A percentile compares a stretch with the other conserved stretches of the same genome.
Conservation (phyloP, 179 eudicot species). For the Drosera spatulata region DNA sequence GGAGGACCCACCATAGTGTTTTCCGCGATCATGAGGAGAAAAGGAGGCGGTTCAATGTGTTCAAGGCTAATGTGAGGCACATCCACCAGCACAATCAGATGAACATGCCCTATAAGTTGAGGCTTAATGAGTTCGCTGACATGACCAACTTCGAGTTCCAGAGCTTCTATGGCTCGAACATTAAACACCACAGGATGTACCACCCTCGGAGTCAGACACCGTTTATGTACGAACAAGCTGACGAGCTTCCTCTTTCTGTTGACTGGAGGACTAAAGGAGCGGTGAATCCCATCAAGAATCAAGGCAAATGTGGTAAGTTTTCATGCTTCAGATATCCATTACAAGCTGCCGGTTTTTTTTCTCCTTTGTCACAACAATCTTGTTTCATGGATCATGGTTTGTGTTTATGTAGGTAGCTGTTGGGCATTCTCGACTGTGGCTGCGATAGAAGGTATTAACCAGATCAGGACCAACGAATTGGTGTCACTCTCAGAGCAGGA, state of each 20-base stretch:
- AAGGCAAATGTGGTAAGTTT: conserved; percentile 51
- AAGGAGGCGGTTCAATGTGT: conserved; percentile 60
- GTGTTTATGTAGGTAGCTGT: conserved; percentile 22
- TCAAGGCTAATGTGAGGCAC: conserved; percentile 50
- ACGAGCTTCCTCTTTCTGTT: conserved; percentile 39
- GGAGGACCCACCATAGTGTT: conserved; percentile 65
- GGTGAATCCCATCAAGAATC: conserved; percentile 61
- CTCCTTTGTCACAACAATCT: background rate
- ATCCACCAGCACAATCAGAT: conserved; percentile 32
- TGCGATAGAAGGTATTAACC: conserved; percentile 33
- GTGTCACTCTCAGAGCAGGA: conserved; percentile 38
- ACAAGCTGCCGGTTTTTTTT: background rate
- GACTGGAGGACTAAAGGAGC: conserved; percentile 78
- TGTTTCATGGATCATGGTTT: background rate
- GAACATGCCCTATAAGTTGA: conserved; percentile 58
- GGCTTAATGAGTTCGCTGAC: conserved; percentile 53
- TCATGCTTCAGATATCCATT: background rate
- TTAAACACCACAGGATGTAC: conserved; percentile 41
- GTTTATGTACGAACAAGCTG: conserved; percentile 35
- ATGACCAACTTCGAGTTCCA: conserved; percentile 64
- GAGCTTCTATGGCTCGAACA: conserved; percentile 40
- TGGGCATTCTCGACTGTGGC: conserved; percentile 35
- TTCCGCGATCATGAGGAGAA: conserved; percentile 50
- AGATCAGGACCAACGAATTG: conserved; percentile 25
- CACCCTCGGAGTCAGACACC: conserved; percentile 17